These are phyloP conservation scores for Echinochloa phyllopogon DNA, from an alignment of 176 grass and related monocot genomes.

Conservation along the genomic window DNA sequence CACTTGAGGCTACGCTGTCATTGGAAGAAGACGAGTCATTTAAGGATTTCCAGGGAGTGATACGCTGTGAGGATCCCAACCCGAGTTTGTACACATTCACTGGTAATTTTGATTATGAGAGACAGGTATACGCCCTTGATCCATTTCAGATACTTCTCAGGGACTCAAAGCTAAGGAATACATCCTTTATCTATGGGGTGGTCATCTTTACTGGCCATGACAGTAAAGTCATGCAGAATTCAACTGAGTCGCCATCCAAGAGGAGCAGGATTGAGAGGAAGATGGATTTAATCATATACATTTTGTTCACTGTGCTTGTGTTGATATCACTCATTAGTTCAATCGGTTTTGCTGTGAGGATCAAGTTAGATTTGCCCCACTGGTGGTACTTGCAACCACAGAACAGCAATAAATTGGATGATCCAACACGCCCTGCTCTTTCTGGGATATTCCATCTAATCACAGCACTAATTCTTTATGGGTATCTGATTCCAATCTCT, in stretches of 20 bases:
- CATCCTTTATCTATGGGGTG: conserved; percentile 85
- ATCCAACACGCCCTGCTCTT: conserved; percentile 65
- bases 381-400: conserved; percentile 92
- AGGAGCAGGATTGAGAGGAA: conserved; percentile 95
- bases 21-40: conserved; percentile 81
- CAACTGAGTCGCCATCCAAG: conserved; percentile 88
- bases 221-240: conserved; percentile 98
- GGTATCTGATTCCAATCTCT: conserved; percentile 96
- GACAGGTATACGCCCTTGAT: conserved; percentile 81
- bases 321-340: conserved; percentile 95
- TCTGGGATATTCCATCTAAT: conserved; percentile 97
- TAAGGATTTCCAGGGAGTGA: conserved; percentile 74
- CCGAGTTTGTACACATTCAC: conserved; percentile 88
- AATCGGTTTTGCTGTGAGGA: conserved; percentile 86
- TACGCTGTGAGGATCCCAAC: conserved; percentile 96
- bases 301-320: conserved; percentile 87
- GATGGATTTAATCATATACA: conserved; percentile 95
- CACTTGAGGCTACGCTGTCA: conserved; percentile 75
- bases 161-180: conserved; percentile 98
- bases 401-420: conserved; percentile 58
- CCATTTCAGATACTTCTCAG: conserved; percentile 91
- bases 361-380: conserved; percentile 68
- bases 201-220: conserved; percentile 95
- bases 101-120: conserved; percentile 92
- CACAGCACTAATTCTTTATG: conserved; percentile 96